Percentiles rank a stretch among this genome's conserved stretches.
These are phyloP conservation scores for Vigna angularis DNA, from an alignment of 306 rosid genomes.

Conservation along the genomic window DNA sequence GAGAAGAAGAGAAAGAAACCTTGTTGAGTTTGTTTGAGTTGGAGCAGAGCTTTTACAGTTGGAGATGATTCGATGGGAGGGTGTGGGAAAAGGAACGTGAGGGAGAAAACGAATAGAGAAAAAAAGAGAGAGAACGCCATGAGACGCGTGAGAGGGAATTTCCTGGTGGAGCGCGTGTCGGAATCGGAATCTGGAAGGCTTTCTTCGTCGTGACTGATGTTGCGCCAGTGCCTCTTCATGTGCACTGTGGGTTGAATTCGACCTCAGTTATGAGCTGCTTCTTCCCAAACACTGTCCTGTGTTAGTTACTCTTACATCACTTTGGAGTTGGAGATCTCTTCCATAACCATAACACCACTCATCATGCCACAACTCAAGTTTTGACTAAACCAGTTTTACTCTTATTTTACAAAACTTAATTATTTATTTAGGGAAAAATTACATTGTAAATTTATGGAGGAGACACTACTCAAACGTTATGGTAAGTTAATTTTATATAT, in stretches of 20 bases:
- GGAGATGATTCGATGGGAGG: constrained; percentile 18
- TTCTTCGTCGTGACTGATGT: constrained; percentile 2
- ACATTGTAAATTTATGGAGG: too few species aligned
- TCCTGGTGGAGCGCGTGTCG: neutral
- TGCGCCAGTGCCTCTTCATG: constrained; percentile 34
- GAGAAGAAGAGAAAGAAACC: neutral
- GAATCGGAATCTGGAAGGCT: neutral
- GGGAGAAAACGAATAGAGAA: constrained; percentile 33
- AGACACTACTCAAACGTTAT: too few species aligned
- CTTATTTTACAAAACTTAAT: neutral
- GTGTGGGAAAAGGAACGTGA: constrained; percentile 12
- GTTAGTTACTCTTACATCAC: neutral
- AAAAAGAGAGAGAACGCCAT: constrained; percentile 12
- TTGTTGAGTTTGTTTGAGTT: constrained; percentile 22
- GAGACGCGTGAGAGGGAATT: constrained; percentile 24
- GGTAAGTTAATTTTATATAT: too few species aligned
- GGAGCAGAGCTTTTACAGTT: neutral
- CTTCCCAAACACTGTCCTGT: neutral
- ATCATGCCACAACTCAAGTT: neutral
- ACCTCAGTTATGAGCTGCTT: neutral
- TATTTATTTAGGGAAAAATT: too few species aligned
- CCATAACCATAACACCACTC: neutral
- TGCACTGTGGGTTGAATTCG: neutral
- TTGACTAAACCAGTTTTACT: neutral
- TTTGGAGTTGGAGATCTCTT: neutral